These are phyloP conservation scores for Centaurea solstitialis DNA, from an alignment of 129 eudicot species.

Conservation along the genomic window DNA sequence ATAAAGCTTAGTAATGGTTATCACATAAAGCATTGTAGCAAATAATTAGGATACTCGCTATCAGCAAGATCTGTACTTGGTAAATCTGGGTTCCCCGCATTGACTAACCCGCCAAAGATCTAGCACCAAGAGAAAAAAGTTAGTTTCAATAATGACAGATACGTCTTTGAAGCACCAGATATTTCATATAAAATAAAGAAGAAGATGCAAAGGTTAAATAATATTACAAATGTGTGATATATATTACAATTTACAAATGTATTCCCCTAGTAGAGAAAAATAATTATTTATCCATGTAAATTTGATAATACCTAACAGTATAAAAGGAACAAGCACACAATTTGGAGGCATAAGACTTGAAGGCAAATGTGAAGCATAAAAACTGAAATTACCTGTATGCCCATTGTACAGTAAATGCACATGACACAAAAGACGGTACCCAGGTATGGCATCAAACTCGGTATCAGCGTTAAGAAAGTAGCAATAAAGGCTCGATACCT, in stretches of 20 bases:
- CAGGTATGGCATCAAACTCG: slow-evolving; percentile 95
- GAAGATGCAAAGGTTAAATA: too few species aligned
- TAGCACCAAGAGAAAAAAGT: slow-evolving; percentile 22
- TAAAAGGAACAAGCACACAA: neutral
- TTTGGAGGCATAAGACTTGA: neutral
- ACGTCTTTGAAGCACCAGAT: neutral
- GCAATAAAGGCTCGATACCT: slow-evolving; percentile 89
- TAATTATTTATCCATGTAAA: slow-evolving; percentile 1
- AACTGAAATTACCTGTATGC: slow-evolving; percentile 66
- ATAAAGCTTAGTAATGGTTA: neutral
- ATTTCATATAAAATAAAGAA: too few species aligned
- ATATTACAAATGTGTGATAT: too few species aligned
- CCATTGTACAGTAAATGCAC: slow-evolving; percentile 86
- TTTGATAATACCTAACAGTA: neutral
- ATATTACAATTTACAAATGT: neutral
- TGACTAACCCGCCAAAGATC: slow-evolving; percentile 90
- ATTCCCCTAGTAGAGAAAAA: neutral
- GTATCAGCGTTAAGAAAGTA: slow-evolving; percentile 86
- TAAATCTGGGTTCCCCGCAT: slow-evolving; percentile 74
- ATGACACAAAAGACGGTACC: slow-evolving; percentile 89
- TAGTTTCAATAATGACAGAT: slow-evolving; percentile 7
- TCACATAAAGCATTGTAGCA: neutral
- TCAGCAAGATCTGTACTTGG: slow-evolving; percentile 78
- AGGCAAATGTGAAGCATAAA: neutral
- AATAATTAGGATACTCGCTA: slow-evolving; percentile 73